Evolutionary conservation across 2,329 filamentous ascomycete genomes (phyloP).

Genomic region (Pseudomassariella vexata): DNA sequence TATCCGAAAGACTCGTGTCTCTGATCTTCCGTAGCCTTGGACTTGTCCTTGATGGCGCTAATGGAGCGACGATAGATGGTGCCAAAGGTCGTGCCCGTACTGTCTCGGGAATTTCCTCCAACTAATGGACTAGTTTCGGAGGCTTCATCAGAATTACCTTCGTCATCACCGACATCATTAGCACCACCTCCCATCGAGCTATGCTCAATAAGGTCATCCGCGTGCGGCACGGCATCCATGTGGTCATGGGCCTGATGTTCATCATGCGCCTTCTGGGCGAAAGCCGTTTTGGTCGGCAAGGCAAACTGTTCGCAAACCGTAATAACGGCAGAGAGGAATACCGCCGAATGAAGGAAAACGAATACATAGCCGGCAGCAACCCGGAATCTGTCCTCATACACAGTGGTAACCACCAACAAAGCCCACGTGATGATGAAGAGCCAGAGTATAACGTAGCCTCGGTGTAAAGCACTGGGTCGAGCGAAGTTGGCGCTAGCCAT

Average conservation of each 20-base stretch:
- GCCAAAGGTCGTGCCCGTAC: conserved; percentile 54
- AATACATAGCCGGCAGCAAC: conserved; percentile 77
- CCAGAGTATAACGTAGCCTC: conserved; percentile 79
- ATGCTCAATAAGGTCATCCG: conserved; percentile 4
- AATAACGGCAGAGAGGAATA: conserved; percentile 69
- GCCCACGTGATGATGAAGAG: conserved; percentile 72
- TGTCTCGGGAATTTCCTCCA: conserved; percentile 65
- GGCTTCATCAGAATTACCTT: conserved; percentile 47
- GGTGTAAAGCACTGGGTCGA: conserved; percentile 79
- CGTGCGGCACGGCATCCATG: conserved; percentile 14
- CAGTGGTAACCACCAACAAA: conserved; percentile 64
- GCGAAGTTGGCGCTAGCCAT: conserved; percentile 63
- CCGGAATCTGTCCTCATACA: conserved; percentile 71
- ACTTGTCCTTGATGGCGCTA: conserved; percentile 26
- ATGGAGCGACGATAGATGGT: conserved; percentile 49
- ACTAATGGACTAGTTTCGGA: conserved; percentile 70
- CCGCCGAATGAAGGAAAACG: conserved; percentile 70
- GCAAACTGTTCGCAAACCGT: conserved; percentile 76
- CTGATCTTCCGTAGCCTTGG: conserved; percentile 16
- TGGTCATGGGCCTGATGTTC: conserved; percentile 38
- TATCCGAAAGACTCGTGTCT: conserved; percentile 46
- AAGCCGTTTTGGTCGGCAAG: conserved; percentile 65
- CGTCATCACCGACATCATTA: conserved; percentile 15
- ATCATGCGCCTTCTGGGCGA: conserved; percentile 52
- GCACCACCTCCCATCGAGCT: conserved; percentile 17